phyloP scores from a whole-genome alignment of 2,329 filamentous ascomycete genomes.

The Trichoderma brevicompactum region DNA sequence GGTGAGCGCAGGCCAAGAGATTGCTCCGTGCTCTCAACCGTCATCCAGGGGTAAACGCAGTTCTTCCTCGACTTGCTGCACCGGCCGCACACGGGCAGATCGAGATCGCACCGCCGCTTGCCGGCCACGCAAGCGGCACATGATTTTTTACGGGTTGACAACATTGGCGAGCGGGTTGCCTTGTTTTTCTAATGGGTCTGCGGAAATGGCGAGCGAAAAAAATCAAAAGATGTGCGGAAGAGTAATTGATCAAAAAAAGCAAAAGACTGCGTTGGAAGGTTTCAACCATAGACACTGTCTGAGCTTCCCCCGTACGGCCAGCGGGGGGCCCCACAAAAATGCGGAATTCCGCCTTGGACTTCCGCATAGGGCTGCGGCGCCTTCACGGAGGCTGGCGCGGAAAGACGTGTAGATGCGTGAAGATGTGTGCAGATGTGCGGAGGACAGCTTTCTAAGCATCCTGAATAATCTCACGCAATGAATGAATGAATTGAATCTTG shows the following conservation, averaged over 20 bases:
- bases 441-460: neutral
- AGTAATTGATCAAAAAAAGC: neutral
- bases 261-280: neutral
- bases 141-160: conserved; percentile 23
- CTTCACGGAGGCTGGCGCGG: neutral
- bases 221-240: neutral
- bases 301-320: neutral
- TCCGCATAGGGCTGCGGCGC: conserved; percentile 22
- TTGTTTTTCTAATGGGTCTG: neutral
- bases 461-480: neutral
- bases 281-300: neutral
- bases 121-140: conserved; percentile 24
- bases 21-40: neutral
- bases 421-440: neutral
- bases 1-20: neutral
- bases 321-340: neutral
- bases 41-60: conserved; percentile 24
- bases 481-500: neutral
- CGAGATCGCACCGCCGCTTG: conserved; percentile 26
- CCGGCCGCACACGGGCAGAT: conserved; percentile 18
- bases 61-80: conserved; percentile 2
- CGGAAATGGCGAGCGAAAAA: neutral
- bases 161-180: neutral
- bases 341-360: conserved; percentile 30
- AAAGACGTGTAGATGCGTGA: neutral